Base-by-base conservation (phyloP, 192 early-diverging fungal genomes). In the Martensiomyces pterosporus region DNA sequence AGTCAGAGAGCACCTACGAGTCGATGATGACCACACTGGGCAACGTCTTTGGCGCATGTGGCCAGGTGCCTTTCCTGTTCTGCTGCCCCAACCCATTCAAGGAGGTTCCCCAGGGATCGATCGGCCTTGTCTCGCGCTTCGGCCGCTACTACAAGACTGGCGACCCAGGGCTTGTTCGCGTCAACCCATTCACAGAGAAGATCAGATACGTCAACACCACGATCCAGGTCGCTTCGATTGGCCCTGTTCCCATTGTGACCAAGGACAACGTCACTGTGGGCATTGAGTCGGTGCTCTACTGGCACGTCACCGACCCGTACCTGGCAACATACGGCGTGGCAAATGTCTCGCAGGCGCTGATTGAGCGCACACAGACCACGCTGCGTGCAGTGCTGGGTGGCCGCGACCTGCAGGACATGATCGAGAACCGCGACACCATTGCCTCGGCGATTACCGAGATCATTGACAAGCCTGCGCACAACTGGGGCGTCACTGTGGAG, bases 321-420 rank as follows among this genome's bases (percentile, higher is more conserved):
- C 77, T 87, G 48, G 81, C 89, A 4, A 74, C 77, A 12, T 97
- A 84, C 72, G 81, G 87, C 14, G 89, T 96, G 9, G 69, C 76
- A 14, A 71, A 92, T 52, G 88, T 94, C n/a, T 63, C 56, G n/a
- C 61, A 79, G 24, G 90, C 91, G 3, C 67, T 97, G 35, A 63
- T 83, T 24, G 93, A 97, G 64, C 78, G 92, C 43, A 92, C 93
- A 2, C 88, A 91, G 63, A 94, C 93, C n/a, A 94, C 92, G 0
- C 61, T 97, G 24, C 79, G 93, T 13, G 86, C 90, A 17, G 87
- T 90, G 38, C 60, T 94, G 12, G 92, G 92, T 24, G 79, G 82
- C 17, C 83, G 85, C 15, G 85, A 84, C 3, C 67, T 97, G 16
- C 93, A 97, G 69, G 91, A 92, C 18, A 68, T 79, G 53, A 87